Evolutionary conservation across 257 asterid genomes (phyloP).

Genomic region (Sherardia arvensis): DNA sequence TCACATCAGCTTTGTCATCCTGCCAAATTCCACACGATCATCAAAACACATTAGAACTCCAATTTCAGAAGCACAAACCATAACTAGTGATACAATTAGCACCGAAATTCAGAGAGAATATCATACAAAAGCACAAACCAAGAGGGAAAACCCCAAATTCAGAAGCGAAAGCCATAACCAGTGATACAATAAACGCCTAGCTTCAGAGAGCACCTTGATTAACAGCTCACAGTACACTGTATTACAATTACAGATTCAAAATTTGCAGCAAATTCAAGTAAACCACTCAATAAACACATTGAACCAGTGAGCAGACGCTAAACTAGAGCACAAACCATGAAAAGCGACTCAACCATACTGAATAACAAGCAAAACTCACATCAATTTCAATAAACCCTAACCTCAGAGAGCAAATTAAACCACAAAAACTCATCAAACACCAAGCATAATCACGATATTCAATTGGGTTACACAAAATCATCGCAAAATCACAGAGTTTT

Average conservation of each 20-base stretch:
- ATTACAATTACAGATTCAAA: background rate
- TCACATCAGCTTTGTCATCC: conserved; percentile 97
- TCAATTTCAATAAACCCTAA: background rate
- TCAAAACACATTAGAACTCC: background rate
- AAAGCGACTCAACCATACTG: background rate
- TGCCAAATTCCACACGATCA: conserved; percentile 14
- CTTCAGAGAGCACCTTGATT: no score
- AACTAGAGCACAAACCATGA: no score
- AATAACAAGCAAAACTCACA: background rate
- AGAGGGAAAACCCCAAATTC: no score
- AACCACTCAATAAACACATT: no score
- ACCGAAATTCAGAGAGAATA: no score
- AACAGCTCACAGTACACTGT: background rate
- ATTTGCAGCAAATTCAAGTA: background rate
- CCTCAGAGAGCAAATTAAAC: background rate
- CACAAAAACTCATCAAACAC: background rate
- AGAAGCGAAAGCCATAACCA: no score
- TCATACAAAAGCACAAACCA: no score
- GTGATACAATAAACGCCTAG: no score
- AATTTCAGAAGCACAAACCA: background rate
- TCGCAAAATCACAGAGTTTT: background rate
- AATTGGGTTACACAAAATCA: background rate
- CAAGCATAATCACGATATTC: background rate
- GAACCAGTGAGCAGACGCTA: no score
- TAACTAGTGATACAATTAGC: background rate